Evolutionary conservation across 2,329 filamentous ascomycete species (phyloP), one percentile per base, ranked within the genome.

Genomic region (Ascomycota sp.): DNA sequence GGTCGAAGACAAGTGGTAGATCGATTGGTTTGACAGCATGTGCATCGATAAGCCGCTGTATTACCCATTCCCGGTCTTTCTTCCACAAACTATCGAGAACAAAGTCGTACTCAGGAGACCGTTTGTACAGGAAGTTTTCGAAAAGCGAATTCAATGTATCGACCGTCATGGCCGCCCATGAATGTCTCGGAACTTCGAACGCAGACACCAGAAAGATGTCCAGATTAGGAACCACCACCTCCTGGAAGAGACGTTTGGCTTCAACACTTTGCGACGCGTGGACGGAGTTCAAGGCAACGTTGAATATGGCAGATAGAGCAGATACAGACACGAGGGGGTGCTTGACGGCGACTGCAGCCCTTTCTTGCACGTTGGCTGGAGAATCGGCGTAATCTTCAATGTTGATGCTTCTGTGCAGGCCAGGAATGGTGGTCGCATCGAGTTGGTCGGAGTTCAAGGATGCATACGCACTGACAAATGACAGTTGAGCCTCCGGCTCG

Each of bases 1-100:
- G 81, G 31, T 59, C 56, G 19, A 57, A 57, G 17, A 59, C 48
- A 7, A 57, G 40, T 2, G 53, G 52, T 13, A 59, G 42, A 33
- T 59, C 56, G 4, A 50, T 47, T n/a, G 56, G 78, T 44, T 80
- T 75, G 29, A 77, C 57, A 7, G 82, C 81, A 44, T 91, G 81
- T 29, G 91, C 76, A 25, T 75, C 75, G 48, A 86, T 71, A 22
- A 98, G 69, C 34, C 79, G 72, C 38, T 75, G 69, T 8, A 75
- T 75, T 11, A 95, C 78, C 77, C 83, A 95, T 13, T 75, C 66
- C 39, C 75, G 79, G 46, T 95, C 82, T 46, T 89, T 83, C 40
- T 77, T 75, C 85, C 86, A 95, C 5, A 93, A 57, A 34, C 82
- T 85, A 45, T 93, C 76, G 33, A 98, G 66, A 10, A 93, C 86